Conservation (phyloP, 2,329 filamentous ascomycete genomes). For the Cladosporium colombiae region DNA sequence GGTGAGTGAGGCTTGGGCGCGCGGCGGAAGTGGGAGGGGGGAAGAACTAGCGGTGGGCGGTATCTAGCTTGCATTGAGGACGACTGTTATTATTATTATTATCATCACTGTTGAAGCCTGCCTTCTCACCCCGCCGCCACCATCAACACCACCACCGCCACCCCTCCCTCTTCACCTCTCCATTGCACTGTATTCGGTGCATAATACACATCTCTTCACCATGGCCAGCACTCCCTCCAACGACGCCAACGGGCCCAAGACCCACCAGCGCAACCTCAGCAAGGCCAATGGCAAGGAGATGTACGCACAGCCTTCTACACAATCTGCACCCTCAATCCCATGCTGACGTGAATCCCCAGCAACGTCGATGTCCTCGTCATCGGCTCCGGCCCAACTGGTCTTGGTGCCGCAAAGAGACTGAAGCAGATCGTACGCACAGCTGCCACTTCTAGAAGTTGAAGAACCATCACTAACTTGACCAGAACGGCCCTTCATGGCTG, state of each 20-base stretch:
- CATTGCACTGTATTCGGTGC: background rate
- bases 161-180: conserved; percentile 4
- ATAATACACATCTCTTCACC: background rate
- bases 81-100: conserved; percentile 4
- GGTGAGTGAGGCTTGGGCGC: conserved; percentile 8
- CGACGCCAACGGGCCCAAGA: conserved; percentile 11
- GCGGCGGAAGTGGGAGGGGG: conserved; percentile 14
- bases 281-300: conserved; percentile 39
- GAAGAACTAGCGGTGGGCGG: conserved; percentile 5
- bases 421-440: conserved; percentile 78
- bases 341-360: conserved; percentile 49
- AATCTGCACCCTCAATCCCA: background rate
- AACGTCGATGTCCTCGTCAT: conserved; percentile 97
- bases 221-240: conserved; percentile 11
- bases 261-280: conserved; percentile 35
- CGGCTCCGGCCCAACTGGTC: conserved; percentile 93
- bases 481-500: conserved; percentile 94
- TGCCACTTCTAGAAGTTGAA: background rate
- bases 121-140: conserved; percentile 11
- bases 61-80: conserved; percentile 16
- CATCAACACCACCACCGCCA: conserved; percentile 1
- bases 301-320: conserved; percentile 23
- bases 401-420: conserved; percentile 96
- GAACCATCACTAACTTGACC: conserved; percentile 21
- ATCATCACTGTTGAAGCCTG: background rate